A percentile compares a stretch with the other conserved stretches of the same genome.
phyloP scores from a whole-genome alignment of 352 stramenopile species.

The Phytophthora nicotianae region DNA sequence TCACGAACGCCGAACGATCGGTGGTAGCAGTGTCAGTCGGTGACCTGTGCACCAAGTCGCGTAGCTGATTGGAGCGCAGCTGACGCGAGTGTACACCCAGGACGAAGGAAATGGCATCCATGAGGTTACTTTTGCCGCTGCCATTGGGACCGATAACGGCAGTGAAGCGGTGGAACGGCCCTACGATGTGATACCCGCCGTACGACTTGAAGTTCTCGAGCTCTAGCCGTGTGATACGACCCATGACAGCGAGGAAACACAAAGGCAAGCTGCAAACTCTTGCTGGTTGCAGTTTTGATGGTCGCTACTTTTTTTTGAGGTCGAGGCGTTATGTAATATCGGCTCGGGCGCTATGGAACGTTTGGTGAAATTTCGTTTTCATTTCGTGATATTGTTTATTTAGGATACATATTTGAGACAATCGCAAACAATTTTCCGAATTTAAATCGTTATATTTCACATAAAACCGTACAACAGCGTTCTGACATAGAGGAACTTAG shows the following conservation, averaged over 20 bases:
- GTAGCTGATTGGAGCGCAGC: slow-evolving; percentile 95
- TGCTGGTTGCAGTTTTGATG: no score
- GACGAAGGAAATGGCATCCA: slow-evolving; percentile 98
- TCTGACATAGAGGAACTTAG: no score
- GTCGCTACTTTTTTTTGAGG: no score
- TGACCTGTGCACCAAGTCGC: slow-evolving; percentile 94
- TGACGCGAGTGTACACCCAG: slow-evolving; percentile 96
- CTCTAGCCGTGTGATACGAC: slow-evolving; percentile 93
- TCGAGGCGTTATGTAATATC: no score
- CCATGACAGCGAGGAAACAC: slow-evolving; percentile 54
- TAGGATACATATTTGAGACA: no score
- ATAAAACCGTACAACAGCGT: no score
- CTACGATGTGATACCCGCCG: slow-evolving; percentile 92
- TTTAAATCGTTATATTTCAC: no score
- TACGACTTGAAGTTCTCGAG: slow-evolving; percentile 99
- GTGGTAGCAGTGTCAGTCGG: slow-evolving; percentile 48
- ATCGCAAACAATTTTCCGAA: no score
- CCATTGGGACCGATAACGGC: slow-evolving; percentile 98
- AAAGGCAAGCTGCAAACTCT: no score
- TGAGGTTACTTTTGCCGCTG: slow-evolving; percentile 93
- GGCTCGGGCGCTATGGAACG: no score
- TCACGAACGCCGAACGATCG: slow-evolving; percentile 85
- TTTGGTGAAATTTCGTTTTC: no score
- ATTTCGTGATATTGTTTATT: no score
- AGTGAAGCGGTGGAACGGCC: slow-evolving; percentile 98